Conservation (phyloP, 2,329 filamentous ascomycete genomes). For the Hirsutella minnesotensis region DNA sequence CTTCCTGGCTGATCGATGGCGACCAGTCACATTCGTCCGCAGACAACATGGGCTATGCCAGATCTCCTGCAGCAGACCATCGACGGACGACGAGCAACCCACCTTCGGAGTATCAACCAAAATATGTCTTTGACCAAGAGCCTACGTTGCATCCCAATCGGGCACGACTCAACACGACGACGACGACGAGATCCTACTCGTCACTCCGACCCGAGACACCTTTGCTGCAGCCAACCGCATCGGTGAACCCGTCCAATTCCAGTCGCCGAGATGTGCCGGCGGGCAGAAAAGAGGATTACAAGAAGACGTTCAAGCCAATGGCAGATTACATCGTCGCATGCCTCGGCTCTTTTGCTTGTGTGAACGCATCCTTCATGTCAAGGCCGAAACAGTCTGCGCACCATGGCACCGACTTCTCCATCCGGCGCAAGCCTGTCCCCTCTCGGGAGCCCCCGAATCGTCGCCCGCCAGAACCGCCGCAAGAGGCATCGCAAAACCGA, state of each 20-base stretch:
- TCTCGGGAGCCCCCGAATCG: slow-evolving; percentile 8
- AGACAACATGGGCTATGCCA: slow-evolving; percentile 1
- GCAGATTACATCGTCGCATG: slow-evolving; percentile 65
- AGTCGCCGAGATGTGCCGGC: slow-evolving; percentile 8
- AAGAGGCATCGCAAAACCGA: slow-evolving; percentile 8
- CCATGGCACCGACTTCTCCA: slow-evolving; percentile 10
- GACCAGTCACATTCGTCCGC: slow-evolving; percentile 4
- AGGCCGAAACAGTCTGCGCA: slow-evolving; percentile 21
- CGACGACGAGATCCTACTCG: slow-evolving; percentile 27
- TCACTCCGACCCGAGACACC: slow-evolving; percentile 31
- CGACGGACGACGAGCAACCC: neutral
- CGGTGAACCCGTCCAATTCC: slow-evolving; percentile 7
- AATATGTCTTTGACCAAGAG: slow-evolving; percentile 25
- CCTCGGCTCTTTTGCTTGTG: slow-evolving; percentile 55
- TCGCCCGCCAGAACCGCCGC: slow-evolving; percentile 13
- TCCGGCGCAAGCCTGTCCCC: slow-evolving; percentile 15
- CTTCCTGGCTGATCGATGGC: slow-evolving; percentile 3
- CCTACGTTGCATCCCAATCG: slow-evolving; percentile 23
- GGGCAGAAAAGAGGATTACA: slow-evolving; percentile 25
- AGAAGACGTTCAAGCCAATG: slow-evolving; percentile 58
- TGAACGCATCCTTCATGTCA: slow-evolving; percentile 68
- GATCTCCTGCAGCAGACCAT: neutral
- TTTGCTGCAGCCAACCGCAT: slow-evolving; percentile 8
- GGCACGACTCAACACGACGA: slow-evolving; percentile 9
- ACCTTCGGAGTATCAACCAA: slow-evolving; percentile 3